Conservation (phyloP, 1,284 basidiomycete genomes). For the Malassezia cuniculi region DNA sequence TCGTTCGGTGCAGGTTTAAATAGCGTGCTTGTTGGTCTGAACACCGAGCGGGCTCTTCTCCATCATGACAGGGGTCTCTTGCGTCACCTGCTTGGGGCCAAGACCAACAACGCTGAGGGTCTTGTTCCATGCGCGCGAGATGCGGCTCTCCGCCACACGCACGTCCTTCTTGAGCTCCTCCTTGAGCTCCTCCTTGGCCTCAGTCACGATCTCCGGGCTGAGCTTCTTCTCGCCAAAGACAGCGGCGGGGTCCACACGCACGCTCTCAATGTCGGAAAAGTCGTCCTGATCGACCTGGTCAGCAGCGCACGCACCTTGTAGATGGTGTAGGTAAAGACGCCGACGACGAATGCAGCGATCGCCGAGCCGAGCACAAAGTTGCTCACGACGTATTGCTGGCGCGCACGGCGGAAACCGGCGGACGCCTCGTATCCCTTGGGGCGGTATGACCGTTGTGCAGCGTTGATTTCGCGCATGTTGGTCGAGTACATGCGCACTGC, state of each 20-base stretch:
- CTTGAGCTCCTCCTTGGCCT: no score
- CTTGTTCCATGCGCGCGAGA: no score
- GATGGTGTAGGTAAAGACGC: slow-evolving; percentile 13
- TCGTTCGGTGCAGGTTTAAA: slow-evolving; percentile 1
- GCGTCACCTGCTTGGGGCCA: no score
- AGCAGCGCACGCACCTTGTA: slow-evolving; percentile 3
- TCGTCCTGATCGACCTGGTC: slow-evolving; percentile 15
- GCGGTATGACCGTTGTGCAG: slow-evolving; percentile 6
- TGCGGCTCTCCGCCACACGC: no score
- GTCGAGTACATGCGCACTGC: no score
- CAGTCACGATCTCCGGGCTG: no score
- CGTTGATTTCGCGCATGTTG: slow-evolving; percentile 1
- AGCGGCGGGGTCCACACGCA: slow-evolving; percentile 2
- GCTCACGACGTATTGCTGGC: slow-evolving; percentile 7
- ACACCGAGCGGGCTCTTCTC: no score
- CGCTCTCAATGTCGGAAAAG: slow-evolving; percentile 13
- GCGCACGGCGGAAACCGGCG: slow-evolving; percentile 6
- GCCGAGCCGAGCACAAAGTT: slow-evolving; percentile 1
- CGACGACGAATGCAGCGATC: slow-evolving; percentile 2
- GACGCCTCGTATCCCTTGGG: slow-evolving; percentile 4
- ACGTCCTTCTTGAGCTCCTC: no score
- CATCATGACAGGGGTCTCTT: no score
- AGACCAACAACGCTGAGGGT: no score
- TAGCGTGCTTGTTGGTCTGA: slow-evolving; percentile 11
- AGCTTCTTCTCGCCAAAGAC: no score